Evolutionary conservation across 106 monocot genomes (phyloP), one percentile per base, ranked within the genome.

Genomic region (Posidonia australis): DNA sequence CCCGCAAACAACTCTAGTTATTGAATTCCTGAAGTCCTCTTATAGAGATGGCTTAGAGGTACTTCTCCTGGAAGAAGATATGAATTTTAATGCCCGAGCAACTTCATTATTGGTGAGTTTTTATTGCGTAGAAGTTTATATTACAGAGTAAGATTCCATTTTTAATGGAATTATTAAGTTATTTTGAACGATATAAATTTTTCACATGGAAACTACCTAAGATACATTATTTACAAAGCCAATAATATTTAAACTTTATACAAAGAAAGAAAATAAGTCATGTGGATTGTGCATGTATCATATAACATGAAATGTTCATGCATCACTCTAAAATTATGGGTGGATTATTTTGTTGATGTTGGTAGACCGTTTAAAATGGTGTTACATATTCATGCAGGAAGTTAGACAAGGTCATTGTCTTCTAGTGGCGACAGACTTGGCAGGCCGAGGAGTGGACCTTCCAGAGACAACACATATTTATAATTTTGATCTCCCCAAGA

Each of bases 11-110:
- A 72, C 82, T 17, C 70, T 78, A 69, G 67, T 96, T 24, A 67
- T 77, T 28, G 82, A 96, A 48, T 87, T 78, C 61, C 67, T 96
- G 53, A 84, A 61, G 67, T 61, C 62, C 27, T 70, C 77, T 43
- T 90, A 90, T 56, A 64, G n/a, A 56, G 90, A 82, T 42, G 49
- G 77, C 44, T 78, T 96, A 44, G 90, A 96, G 31, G 61, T 87
- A 24, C 62, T 74, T 63, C 70, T 84, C 19, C 67, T 96, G 24
- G 87, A 96, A 62, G 83, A 84, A 72, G 86, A 84, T 46, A 87
- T 96, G 90, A 90, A 96, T 75, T 96, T 96, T 69, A 96, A 96
- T 74, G 86, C 84, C 28, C 73, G 94, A 55, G 84, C 80, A 27
- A 78, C 79, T 44, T 82, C 87, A 53, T 68, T 90, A 51, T 78